These are phyloP conservation scores for Trichosporon coremiiforme DNA, from an alignment of 1,284 basidiomycete species.

Conservation along the genomic window DNA sequence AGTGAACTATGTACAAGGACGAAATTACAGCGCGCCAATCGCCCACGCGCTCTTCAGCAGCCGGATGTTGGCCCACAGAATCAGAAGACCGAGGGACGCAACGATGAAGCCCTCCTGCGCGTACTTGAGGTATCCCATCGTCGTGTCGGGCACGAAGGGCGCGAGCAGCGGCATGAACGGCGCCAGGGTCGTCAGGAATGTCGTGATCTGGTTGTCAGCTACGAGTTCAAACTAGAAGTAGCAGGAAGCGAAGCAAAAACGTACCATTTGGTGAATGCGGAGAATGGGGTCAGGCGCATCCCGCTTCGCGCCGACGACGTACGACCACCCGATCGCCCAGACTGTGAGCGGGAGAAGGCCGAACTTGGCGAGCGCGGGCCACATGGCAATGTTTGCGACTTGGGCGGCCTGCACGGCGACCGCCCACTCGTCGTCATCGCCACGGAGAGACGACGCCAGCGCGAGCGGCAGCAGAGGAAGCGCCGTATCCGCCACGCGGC, in stretches of 20 bases:
- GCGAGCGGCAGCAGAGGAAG: constrained; percentile 30
- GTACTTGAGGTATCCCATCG: not conserved
- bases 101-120: constrained; percentile 26
- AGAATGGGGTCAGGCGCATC: constrained; percentile 27
- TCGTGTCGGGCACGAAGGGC: not conserved
- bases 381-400: constrained; percentile 26
- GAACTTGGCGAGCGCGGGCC: constrained; percentile 21
- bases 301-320: constrained; percentile 28
- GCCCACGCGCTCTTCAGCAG: constrained; percentile 33
- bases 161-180: constrained; percentile 8
- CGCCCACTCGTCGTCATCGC: constrained; percentile 36
- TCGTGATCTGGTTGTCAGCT: constrained; percentile 18
- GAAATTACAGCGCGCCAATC: constrained; percentile 25
- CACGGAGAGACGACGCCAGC: constrained; percentile 27
- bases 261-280: constrained; percentile 23
- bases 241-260: not conserved
- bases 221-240: too few species aligned
- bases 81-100: constrained; percentile 20
- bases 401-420: constrained; percentile 31
- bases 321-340: constrained; percentile 24
- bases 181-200: not conserved
- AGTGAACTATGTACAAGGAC: not conserved
- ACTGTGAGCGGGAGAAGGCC: constrained; percentile 10
- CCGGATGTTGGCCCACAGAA: constrained; percentile 30
- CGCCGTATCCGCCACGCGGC: constrained; percentile 23